Conservation (phyloP, 2,329 filamentous ascomycete genomes). For the Fusarium napiforme region DNA sequence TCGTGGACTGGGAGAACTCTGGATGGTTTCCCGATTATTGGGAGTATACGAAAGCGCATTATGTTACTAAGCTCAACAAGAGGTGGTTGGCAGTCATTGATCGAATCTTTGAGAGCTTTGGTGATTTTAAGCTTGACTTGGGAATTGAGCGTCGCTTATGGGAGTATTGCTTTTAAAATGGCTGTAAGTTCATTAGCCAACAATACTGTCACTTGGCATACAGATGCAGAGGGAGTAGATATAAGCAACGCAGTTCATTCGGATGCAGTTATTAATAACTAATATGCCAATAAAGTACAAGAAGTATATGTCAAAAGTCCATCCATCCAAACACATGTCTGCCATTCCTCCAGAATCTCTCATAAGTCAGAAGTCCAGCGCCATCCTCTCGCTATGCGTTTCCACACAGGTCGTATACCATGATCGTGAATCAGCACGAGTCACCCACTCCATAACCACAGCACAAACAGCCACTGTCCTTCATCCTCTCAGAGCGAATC, state of each 20-base stretch:
- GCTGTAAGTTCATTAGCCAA: too few species aligned
- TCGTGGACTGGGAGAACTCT: conserved; percentile 44
- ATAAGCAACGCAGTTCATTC: background rate
- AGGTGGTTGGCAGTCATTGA: background rate
- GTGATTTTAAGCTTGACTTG: background rate
- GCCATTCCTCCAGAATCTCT: background rate
- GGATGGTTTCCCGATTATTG: conserved; percentile 43
- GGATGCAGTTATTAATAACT: conserved; percentile 12
- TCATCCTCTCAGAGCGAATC: background rate
- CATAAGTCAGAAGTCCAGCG: background rate
- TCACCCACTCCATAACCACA: background rate
- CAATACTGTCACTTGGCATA: too few species aligned
- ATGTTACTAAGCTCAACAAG: conserved; percentile 5
- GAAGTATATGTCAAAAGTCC: conserved; percentile 6
- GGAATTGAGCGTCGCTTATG: background rate
- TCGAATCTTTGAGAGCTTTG: background rate
- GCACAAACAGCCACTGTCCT: background rate
- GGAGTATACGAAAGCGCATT: conserved; percentile 37
- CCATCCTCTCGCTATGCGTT: background rate
- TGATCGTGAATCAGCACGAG: background rate
- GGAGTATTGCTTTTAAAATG: background rate
- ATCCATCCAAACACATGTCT: background rate
- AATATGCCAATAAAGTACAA: conserved; percentile 5
- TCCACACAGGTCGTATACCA: background rate
- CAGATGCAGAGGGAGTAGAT: too few species aligned